Evolutionary conservation across 805 yeast species (phyloP), one percentile per base, ranked within the genome.

Genomic region (Priceomyces melissophilus): DNA sequence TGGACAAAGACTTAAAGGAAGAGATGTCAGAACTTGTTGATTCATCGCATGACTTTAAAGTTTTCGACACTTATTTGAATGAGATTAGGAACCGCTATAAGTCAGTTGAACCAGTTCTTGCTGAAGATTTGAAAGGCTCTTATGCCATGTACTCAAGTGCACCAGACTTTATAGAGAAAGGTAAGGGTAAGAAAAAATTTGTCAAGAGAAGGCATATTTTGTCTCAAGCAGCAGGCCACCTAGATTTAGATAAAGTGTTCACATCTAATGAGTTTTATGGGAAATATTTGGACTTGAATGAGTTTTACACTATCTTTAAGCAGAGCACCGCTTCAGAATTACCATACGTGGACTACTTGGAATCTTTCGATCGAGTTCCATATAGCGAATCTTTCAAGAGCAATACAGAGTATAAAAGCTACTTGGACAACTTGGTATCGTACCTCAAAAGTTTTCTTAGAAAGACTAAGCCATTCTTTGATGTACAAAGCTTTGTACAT

Each of bases 261-360:
- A 65, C 78, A 0, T 71, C 75, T 3, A 78, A 73, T 25, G 96
- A 89, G 55, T 60, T 61, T 27, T 75, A 72, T 53, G 96, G 96
- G 0, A 74, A 73, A 45, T 78, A 58, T 47, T 47, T 89, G 13
- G 91, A 87, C 45, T 63, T 87, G 39, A 54, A 67, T 3, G 55
- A 55, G 3, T 65, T 71, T 36, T 83, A 81, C 58, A 76, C 74
- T 25, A 49, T 51, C 25, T 84, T 82, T 78, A 55, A 81, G 30
- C 71, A 76, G 79, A 5, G 64, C 58, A 30, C 51, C 3, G 47
- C 43, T 8, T 37, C 41, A 9, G 54, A 56, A 14, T 47, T 61
- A 1, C 60, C 71, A 9, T 82, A 84, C 47, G 52, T 70, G 8
- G 75, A 75, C 44, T 87, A 76, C 53, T 53, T 86, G 25, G 63